Base-by-base conservation (phyloP, 495 filamentous ascomycete species). In the Glarea lozoyensis region DNA sequence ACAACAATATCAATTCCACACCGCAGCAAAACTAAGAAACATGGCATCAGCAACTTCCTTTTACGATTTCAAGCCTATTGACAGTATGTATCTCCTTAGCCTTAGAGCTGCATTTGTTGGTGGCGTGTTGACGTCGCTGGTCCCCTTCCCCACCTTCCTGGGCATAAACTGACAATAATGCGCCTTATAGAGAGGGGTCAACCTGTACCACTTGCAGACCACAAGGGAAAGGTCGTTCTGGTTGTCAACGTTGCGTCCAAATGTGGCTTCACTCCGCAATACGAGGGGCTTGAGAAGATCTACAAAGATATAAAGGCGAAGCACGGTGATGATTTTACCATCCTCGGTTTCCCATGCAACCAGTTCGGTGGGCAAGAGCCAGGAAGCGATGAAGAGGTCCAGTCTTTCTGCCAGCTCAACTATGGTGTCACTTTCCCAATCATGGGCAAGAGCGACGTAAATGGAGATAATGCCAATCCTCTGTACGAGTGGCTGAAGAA, bases 211-310 rank as follows among this genome's bases (percentile, higher is more conserved):
- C 75, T 97, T 55, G 51, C 64, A 49, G 57, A 72, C 22, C 79
- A 87, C 63, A 72, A 84, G 46, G 86, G 83, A 70, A 96, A 96
- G 62, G 89, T 96, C 60, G 78, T 97, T 48, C 83, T 99, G 31
- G 62, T 94, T 54, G 92, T 97, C 65, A 99, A 99, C 76, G 94
- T 88, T n/a, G 92, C 92, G 47, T 93, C 86, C 58, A 95, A 96
- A 72, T 99, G 92, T 69, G 92, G 93, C 59, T 97, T 96, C 78
- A 96, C 92, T 9, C 84, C 84, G n/a, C 92, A 99, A 66, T 97
- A 89, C 61, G 76, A 76, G 40, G 86, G 83, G 12, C 85, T 99
- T 23, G 88, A 99, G 72, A 81, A 74, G 45, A 69, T 99, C 46
- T 94, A 96, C 73, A 79, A 96, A 64, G 68, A 73, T 33, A 57